Conservation (phyloP, 176 grass and related monocot genomes). For the Sorghum bicolor region Sorghum_bicolor_NCBIv3 NC_012872.2:60161001-60161500, state of each 20-base stretch:
- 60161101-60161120: constrained; percentile 89
- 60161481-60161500: background rate
- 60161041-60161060: constrained; percentile 4
- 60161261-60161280: background rate
- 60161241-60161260: background rate
- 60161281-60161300: background rate
- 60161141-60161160: constrained; percentile 80
- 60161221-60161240: background rate
- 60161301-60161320: background rate
- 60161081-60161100: constrained; percentile 97
- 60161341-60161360: background rate
- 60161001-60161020: background rate
- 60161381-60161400: background rate
- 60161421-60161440: background rate
- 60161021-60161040: background rate
- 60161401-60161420: background rate
- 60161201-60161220: background rate
- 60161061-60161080: constrained; percentile 73
- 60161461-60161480: constrained; percentile 6
- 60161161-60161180: background rate
- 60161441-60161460: background rate
- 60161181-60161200: background rate
- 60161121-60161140: constrained; percentile 93
- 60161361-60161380: background rate
- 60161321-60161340: background rate